phyloP scores from a whole-genome alignment of 495 filamentous ascomycete species.

The Lepraria neglecta region DNA sequence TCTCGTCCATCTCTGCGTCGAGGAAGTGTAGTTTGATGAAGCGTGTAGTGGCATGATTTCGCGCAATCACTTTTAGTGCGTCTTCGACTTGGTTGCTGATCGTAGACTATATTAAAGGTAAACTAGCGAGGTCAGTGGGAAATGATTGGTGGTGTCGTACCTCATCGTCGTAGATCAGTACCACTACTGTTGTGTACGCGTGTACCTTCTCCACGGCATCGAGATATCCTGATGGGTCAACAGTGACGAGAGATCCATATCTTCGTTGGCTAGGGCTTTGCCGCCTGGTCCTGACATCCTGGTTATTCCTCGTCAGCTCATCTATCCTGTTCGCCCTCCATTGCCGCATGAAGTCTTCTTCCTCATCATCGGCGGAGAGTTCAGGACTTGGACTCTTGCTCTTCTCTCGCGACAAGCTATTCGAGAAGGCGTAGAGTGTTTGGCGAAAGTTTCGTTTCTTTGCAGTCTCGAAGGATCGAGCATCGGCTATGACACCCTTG shows the following conservation, averaged over 20 bases:
- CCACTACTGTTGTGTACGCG: conserved; percentile 79
- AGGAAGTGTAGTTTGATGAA: conserved; percentile 89
- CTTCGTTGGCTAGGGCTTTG: conserved; percentile 62
- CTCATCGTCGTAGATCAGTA: conserved; percentile 86
- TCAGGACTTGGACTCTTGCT: conserved; percentile 39
- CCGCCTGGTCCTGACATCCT: conserved; percentile 46
- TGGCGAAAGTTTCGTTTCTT: conserved; percentile 56
- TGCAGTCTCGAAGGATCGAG: conserved; percentile 80
- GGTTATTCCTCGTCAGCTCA: conserved; percentile 61
- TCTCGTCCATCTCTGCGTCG: conserved; percentile 91
- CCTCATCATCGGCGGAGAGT: conserved; percentile 51
- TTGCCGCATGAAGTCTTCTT: conserved; percentile 73
- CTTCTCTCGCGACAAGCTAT: conserved; percentile 39
- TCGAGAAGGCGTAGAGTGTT: conserved; percentile 40
- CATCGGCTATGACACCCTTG: conserved; percentile 97
- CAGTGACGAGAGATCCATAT: conserved; percentile 71
- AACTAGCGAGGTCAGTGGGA: conserved; percentile 1
- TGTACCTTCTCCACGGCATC: conserved; percentile 89
- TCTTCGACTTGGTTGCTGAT: conserved; percentile 71
- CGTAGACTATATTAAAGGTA: conserved; percentile 49
- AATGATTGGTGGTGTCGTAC: conserved; percentile 39
- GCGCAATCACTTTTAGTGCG: conserved; percentile 65
- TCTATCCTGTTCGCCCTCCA: conserved; percentile 75
- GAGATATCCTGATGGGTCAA: conserved; percentile 86
- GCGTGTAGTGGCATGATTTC: conserved; percentile 59